phyloP scores from a whole-genome alignment of 2,329 filamentous ascomycete species.

The Epichloe aotearoae region DNA sequence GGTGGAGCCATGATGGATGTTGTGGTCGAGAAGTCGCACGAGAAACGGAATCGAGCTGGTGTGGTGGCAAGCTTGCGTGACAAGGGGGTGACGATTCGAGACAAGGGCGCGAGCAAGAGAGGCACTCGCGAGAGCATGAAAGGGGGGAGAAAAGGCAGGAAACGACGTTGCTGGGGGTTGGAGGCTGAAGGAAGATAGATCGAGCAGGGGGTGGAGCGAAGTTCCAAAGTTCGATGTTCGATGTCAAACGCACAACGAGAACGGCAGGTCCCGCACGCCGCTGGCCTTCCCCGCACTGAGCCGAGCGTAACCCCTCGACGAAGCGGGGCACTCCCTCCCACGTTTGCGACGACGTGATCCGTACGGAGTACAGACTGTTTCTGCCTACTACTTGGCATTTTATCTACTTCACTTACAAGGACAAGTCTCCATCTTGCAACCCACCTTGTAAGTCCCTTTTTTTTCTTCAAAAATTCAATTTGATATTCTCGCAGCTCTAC shows the following conservation, averaged over 20 bases:
- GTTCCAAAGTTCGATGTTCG: not conserved
- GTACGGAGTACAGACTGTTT: too few relatives aligned
- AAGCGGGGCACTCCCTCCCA: not conserved
- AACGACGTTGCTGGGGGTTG: not conserved
- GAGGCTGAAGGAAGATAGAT: too few relatives aligned
- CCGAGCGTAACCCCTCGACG: not conserved
- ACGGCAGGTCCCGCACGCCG: not conserved
- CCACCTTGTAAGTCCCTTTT: too few relatives aligned
- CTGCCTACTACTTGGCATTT: too few relatives aligned
- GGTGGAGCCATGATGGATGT: constrained; percentile 36
- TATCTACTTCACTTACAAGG: too few relatives aligned
- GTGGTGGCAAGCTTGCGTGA: not conserved
- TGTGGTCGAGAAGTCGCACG: constrained; percentile 15
- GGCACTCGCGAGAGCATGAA: not conserved
- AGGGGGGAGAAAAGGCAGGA: not conserved
- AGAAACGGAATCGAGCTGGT: not conserved
- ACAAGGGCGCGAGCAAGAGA: not conserved
- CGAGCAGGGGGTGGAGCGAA: too few relatives aligned
- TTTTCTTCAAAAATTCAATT: too few relatives aligned
- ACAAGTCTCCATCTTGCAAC: too few relatives aligned
- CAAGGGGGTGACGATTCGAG: not conserved
- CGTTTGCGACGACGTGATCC: too few relatives aligned
- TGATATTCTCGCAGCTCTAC: too few relatives aligned
- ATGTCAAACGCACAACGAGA: not conserved
- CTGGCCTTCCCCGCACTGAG: not conserved